Evolutionary conservation across 805 yeast genomes (phyloP), one percentile per base, ranked within the genome.

Genomic region (Wickerhamiella parazyma): DNA sequence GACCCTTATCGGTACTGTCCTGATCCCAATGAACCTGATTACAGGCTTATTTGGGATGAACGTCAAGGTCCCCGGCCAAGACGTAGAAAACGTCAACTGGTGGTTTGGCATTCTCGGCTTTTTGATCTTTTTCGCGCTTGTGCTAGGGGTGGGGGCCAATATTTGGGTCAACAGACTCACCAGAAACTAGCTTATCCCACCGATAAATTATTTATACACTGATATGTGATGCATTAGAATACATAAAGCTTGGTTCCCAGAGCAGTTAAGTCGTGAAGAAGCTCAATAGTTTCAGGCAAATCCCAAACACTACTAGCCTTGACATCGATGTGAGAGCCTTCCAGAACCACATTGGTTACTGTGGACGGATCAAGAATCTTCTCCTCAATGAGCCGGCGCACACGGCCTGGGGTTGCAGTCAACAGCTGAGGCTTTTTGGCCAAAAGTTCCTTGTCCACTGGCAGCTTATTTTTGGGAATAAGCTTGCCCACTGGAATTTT

Each of bases 11-110:
- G 97, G 96, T 71, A 86, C 96, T 0, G 69, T 89, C 55, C 67
- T 89, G 24, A 80, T 89, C 49, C 97, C 97, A 12, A 70, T 89
- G 69, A 89, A 89, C 59, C 66, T 89, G 46, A 71, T 89, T 36
- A 85, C 96, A 2, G 95, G 96, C 59, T 57, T 87, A 49, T 89
- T 89, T 63, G 96, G 96, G 55, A 89, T 89, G 98, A 89, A 89
- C 61, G 97, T 89, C 16, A 62, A 54, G 10, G 81, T 89, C 22
- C 96, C 96, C 0, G 95, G 95, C 22, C 63, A 71, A 47, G 65
- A 52, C 11, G 68, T 51, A 2, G 53, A 48, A 1, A 64, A 62
- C 36, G 60, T 70, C 33, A 72, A 66, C 2, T 80, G 91, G 84
- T 84, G 74, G 57, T 75, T 73, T 58, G 82, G 83, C 35, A 76